These are phyloP conservation scores for Hypsizygus marmoreus DNA, from an alignment of 768 basidiomycete genomes.

Conservation along the genomic window DNA sequence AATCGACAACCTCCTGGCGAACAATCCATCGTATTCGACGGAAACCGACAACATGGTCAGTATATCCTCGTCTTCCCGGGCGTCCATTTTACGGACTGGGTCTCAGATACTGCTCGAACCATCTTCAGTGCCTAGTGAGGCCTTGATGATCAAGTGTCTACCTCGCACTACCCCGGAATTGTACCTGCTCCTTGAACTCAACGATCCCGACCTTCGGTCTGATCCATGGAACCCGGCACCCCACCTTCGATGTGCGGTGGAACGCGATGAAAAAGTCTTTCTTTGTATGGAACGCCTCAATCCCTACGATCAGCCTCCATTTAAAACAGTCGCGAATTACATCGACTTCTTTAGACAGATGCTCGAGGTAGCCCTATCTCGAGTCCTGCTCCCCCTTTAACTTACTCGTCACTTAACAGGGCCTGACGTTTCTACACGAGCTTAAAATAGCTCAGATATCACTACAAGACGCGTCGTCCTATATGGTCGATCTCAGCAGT, in stretches of 20 bases:
- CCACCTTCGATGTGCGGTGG: conserved; percentile 44
- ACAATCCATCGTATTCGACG: conserved; percentile 20
- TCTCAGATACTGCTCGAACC: conserved; percentile 35
- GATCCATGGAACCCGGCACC: conserved; percentile 61
- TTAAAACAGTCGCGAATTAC: conserved; percentile 47
- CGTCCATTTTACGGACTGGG: not conserved
- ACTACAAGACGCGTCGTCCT: conserved; percentile 34
- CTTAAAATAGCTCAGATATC: conserved; percentile 39
- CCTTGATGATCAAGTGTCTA: conserved; percentile 44
- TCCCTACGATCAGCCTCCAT: conserved; percentile 46
- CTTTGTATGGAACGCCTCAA: conserved; percentile 47
- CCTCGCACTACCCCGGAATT: conserved; percentile 38
- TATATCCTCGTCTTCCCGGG: not conserved
- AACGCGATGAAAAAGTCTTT: conserved; percentile 42
- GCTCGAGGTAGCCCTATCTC: conserved; percentile 40
- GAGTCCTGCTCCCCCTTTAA: not conserved
- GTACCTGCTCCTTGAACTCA: conserved; percentile 42
- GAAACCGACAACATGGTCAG: conserved; percentile 24
- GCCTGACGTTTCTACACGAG: conserved; percentile 51
- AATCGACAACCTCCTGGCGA: conserved; percentile 29
- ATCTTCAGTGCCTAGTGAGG: conserved; percentile 24
- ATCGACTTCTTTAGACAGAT: conserved; percentile 54
- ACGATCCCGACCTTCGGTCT: conserved; percentile 41
- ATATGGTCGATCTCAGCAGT: conserved; percentile 47
- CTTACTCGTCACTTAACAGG: conserved; percentile 25